Conservation (phyloP, 257 asterid genomes). For the Solanum bulbocastanum region DNA sequence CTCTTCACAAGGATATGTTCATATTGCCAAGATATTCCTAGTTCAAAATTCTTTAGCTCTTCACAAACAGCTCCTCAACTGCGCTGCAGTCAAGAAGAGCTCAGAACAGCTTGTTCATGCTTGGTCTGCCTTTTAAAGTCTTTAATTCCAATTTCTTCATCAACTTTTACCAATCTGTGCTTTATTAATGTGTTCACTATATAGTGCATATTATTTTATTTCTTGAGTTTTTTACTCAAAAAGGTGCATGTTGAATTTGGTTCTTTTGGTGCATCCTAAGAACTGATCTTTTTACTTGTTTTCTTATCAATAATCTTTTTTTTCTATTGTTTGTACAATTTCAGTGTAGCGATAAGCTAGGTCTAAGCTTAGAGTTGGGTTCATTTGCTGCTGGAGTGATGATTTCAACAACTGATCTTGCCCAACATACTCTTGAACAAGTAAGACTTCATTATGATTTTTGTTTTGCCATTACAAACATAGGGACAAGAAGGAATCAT, state of each 20-base stretch:
- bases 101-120: neutral
- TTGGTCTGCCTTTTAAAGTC: neutral
- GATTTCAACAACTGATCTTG: conserved; percentile 97
- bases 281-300: neutral
- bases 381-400: conserved; percentile 99
- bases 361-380: conserved; percentile 96
- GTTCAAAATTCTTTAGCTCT: neutral
- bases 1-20: neutral
- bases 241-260: neutral
- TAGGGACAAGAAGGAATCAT: neutral
- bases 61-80: neutral
- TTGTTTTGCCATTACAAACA: neutral
- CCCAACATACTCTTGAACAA: conserved; percentile 96
- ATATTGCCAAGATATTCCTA: neutral
- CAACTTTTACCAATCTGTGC: neutral
- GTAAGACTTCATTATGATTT: conserved; percentile 25
- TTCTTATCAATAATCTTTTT: neutral
- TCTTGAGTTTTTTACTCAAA: neutral
- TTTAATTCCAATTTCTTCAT: neutral
- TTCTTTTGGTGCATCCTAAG: neutral
- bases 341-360: conserved; percentile 99
- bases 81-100: neutral
- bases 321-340: conserved; percentile 21
- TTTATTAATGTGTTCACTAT: neutral
- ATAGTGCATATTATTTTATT: neutral